Evolutionary conservation across 495 filamentous ascomycete species (phyloP), one percentile per base, ranked within the genome.

Genomic region (Penicillium taxi): DNA sequence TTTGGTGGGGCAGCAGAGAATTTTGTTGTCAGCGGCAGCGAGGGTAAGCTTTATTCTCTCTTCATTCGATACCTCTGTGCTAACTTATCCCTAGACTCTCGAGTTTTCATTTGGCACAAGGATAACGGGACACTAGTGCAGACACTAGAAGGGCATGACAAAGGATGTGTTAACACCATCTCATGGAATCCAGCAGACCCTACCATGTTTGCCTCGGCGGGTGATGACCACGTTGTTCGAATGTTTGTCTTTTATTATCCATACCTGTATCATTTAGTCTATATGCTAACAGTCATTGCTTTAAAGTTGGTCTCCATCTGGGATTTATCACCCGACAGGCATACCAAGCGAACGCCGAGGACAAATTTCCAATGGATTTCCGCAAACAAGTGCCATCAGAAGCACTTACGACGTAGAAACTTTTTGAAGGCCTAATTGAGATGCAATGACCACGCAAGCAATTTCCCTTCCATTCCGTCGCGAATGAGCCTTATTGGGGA

Each of bases 1-100:
- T 89, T 94, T 63, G 91, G 93, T 5, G 91, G 91, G 11, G 88
- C 91, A 1, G 75, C 80, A 31, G 89, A 96, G 64, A 86, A 80
- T 51, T 91, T 96, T 55, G 77, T 96, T 18, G 72, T 91, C 12
- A 86, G 81, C 54, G 91, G 91, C 15, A 93, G 87, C 52, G 86
- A 96, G 77, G 87, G 90, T 91, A 67, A 53, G 35, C 12, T 6
- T 27, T 37, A 6, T n/a, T 14, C 2, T 9, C 2, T 14, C 9
- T 36, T 8, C 5, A 19, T 12, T 6, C 19, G n/a, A 18, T n/a
- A 9, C 14, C 18, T 17, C 14, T 20, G 33, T 52, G 31, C 48
- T 61, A 42, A 58, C 37, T n/a, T 9, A 9, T 3, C 17, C 28
- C 48, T 19, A 90, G 88, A 90, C 53, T 82, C 84, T 0, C 64